Evolutionary conservation across 23 red algal genomes (phyloP).

Genomic region (Cyanidiococcus yangmingshanensis): DNA sequence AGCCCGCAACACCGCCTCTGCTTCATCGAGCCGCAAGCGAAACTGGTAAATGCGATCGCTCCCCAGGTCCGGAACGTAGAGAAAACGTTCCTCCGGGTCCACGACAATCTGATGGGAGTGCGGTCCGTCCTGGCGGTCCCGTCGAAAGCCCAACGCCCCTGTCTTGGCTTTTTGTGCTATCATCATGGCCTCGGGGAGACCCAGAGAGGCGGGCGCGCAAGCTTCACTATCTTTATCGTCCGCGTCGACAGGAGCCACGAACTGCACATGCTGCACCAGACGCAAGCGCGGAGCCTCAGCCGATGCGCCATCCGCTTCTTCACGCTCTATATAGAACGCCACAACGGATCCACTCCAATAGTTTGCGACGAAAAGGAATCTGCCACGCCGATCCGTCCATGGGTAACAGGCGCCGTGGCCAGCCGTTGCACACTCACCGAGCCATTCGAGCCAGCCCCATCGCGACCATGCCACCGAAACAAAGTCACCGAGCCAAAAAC

Average conservation of each 20-base stretch:
- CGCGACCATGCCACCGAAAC: background rate
- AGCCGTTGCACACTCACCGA: background rate
- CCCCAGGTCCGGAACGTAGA: background rate
- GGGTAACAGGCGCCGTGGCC: background rate
- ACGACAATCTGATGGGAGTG: background rate
- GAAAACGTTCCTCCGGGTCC: background rate
- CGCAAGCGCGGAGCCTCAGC: background rate
- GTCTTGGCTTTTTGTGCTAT: background rate
- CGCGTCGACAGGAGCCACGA: background rate
- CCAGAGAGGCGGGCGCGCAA: background rate
- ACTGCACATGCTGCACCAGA: constrained; percentile 1
- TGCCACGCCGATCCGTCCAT: background rate
- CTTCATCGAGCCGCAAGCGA: background rate
- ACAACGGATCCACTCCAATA: background rate
- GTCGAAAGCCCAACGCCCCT: background rate
- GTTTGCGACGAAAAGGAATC: background rate
- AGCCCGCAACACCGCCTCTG: background rate
- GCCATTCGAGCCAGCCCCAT: background rate
- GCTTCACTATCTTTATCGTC: background rate
- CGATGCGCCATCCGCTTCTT: background rate
- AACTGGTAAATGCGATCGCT: background rate
- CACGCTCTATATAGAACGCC: background rate
- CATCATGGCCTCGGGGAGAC: background rate
- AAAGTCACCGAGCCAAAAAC: background rate
- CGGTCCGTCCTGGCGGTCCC: background rate